These are phyloP conservation scores for Anacardium occidentale DNA, from an alignment of 345 rosid species.

Conservation along the genomic window DNA sequence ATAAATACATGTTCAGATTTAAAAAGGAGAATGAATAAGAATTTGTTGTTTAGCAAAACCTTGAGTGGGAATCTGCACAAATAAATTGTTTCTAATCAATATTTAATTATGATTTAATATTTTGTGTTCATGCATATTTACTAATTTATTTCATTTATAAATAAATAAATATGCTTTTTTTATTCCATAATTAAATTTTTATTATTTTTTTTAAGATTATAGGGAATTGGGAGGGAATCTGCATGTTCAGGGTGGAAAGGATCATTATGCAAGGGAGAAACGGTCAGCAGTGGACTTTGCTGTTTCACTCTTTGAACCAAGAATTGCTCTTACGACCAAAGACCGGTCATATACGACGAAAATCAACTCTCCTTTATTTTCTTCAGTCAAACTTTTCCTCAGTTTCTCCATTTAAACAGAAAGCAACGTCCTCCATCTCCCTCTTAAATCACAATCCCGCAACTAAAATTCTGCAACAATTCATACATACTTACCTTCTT, in stretches of 20 bases:
- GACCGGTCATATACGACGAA: constrained; percentile 26
- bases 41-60: too few relatives aligned
- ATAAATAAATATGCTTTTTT: too few relatives aligned
- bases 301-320: background rate
- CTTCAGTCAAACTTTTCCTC: constrained; percentile 25
- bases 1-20: too few relatives aligned
- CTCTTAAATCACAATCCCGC: constrained; percentile 2
- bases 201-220: too few relatives aligned
- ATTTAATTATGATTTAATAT: too few relatives aligned
- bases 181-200: too few relatives aligned
- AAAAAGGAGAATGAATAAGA: too few relatives aligned
- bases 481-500: too few relatives aligned
- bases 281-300: constrained; percentile 34
- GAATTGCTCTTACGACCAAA: constrained; percentile 28
- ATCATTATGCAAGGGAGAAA: constrained; percentile 12
- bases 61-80: too few relatives aligned
- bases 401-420: background rate
- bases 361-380: background rate
- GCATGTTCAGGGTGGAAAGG: background rate
- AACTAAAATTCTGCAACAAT: background rate
- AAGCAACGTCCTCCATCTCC: background rate
- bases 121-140: too few relatives aligned
- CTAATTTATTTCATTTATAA: too few relatives aligned
- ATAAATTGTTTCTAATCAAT: too few relatives aligned
- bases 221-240: background rate